Base-by-base conservation (phyloP, 2,329 filamentous ascomycete species). In the Botryosphaeria dothidea region DNA sequence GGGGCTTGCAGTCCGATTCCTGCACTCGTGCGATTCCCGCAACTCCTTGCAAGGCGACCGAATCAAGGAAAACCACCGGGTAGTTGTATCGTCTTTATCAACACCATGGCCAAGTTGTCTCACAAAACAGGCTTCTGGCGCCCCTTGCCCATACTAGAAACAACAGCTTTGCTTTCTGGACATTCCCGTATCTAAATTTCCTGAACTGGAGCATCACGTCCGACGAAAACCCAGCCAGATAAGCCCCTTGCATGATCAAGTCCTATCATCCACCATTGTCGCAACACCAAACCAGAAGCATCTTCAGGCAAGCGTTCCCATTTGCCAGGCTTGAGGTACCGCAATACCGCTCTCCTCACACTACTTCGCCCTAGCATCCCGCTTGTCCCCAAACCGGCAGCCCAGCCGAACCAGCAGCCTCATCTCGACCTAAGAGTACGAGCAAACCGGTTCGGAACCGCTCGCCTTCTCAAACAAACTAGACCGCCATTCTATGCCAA, bases 381-480 rank as follows among this genome's bases (percentile, higher is more conserved):
- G 2, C 13, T 17, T 49, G 17, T 29, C 15, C 8, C 13, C 23
- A 11, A 13, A 27, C 25, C 21, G 34, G 36, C 7, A 29, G 25
- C 51, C 31, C 19, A 23, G 4, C 51, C 51, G 31, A 13, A n/a
- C 27, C n/a, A 27, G 31, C 8, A 34, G 25, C 15, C 23, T 11
- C 48, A 29, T n/a, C 8, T n/a, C 25, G 27, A 23, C 6, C 46
- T 5, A 15, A 25, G 7, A 1, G 46, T 9, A 49, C 25, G n/a
- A n/a, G n/a, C 38, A 8, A 15, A 27, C 36, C 52, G 21, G 17
- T 38, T 34, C 15, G 48, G 54, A 17, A 4, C 9, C 8, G 23
- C 54, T 58, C 54, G 54, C 23, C 3, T 46, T 19, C 54, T 45
- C 54, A 58, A 58, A 58, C 54, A 21, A 1, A 27, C 54, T 43